These are phyloP conservation scores for Heracleum sosnowskyi DNA, from an alignment of 129 eudicot species.

Conservation along the genomic window DNA sequence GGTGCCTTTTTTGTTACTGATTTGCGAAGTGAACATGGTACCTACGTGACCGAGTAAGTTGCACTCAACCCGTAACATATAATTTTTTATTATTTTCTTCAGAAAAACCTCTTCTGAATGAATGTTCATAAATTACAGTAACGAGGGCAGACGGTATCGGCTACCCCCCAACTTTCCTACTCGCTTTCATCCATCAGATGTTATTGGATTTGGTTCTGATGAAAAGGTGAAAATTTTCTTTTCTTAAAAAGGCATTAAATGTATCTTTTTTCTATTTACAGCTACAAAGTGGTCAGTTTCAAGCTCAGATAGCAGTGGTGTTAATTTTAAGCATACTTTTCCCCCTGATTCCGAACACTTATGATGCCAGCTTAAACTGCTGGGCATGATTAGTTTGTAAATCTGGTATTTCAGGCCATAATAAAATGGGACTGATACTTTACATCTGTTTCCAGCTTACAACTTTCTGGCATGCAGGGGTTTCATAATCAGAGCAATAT, in stretches of 20 bases:
- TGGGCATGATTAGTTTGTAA: background rate
- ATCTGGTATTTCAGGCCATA: background rate
- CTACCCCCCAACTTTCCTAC: conserved; percentile 73
- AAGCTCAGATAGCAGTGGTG: too few relatives aligned
- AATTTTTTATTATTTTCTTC: background rate
- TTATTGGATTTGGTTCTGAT: conserved; percentile 72
- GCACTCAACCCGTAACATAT: background rate
- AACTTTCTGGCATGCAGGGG: background rate
- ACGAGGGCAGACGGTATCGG: conserved; percentile 68
- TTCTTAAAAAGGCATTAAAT: background rate
- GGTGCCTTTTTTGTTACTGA: conserved; percentile 83
- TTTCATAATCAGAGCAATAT: background rate
- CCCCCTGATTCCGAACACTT: background rate
- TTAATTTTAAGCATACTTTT: too few relatives aligned
- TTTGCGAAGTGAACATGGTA: conserved; percentile 81
- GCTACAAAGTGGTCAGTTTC: background rate
- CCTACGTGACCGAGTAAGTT: conserved; percentile 83
- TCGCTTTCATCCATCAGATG: conserved; percentile 74
- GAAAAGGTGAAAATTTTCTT: conserved; percentile 40
- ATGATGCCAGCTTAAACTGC: background rate
- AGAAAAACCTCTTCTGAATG: background rate
- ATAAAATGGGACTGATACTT: background rate
- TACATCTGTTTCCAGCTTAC: background rate
- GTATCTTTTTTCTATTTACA: too few relatives aligned
- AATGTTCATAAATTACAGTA: conserved; percentile 32